Conservation (phyloP, 495 filamentous ascomycete species). For the Hyaloscypha finlandica region DNA sequence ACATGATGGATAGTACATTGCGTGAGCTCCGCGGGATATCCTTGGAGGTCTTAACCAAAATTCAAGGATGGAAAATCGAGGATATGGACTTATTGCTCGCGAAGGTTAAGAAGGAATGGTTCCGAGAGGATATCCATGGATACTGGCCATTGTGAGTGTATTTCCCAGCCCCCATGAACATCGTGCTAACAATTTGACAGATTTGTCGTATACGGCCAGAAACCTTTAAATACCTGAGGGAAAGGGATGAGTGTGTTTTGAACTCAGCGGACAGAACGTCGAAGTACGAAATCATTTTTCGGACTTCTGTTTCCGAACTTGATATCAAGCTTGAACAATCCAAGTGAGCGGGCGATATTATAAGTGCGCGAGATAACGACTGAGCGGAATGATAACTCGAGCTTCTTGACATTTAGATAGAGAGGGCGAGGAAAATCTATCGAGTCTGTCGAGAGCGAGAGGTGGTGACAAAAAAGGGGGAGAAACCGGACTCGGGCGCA, state of each 20-base stretch:
- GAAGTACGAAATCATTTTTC: not conserved
- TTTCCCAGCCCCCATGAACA: not conserved
- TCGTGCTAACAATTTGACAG: not conserved
- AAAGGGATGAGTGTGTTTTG: not conserved
- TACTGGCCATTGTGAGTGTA: slow-evolving; percentile 20
- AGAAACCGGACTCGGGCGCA: no score
- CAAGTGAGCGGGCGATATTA: no score
- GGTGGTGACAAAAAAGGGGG: no score
- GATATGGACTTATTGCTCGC: slow-evolving; percentile 7
- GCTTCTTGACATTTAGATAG: no score
- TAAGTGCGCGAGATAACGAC: no score
- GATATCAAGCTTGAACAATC: no score
- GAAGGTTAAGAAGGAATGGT: slow-evolving; percentile 9
- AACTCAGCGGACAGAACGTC: not conserved
- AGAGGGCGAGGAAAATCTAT: no score
- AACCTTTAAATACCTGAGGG: not conserved
- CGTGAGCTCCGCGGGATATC: slow-evolving; percentile 43
- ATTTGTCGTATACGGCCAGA: not conserved
- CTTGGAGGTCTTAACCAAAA: slow-evolving; percentile 38
- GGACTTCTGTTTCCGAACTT: not conserved
- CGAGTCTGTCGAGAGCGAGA: no score
- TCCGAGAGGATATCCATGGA: slow-evolving; percentile 17
- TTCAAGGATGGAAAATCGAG: slow-evolving; percentile 11
- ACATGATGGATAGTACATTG: slow-evolving; percentile 42
- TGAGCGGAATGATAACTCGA: no score